phyloP scores from a whole-genome alignment of 73 alveolate species.

The Paraurostyla sp. region DNA sequence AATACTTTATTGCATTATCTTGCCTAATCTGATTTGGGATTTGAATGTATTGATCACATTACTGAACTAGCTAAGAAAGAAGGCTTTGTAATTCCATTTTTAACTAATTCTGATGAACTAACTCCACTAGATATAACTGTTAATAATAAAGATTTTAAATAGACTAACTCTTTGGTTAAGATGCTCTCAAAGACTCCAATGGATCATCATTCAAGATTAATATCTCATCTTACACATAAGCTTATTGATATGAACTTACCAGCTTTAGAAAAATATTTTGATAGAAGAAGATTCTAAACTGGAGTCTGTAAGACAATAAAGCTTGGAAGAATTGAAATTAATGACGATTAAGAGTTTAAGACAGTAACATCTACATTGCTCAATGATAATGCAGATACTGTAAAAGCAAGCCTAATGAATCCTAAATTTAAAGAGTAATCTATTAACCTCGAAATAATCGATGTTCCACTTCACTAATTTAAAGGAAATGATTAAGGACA shows the following conservation, averaged over 20 bases:
- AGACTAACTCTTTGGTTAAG: background rate
- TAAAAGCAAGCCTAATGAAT: background rate
- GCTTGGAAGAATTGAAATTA: slow-evolving; percentile 20
- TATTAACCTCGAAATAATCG: slow-evolving; percentile 1
- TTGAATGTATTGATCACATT: slow-evolving; percentile 9
- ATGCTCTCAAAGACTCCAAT: slow-evolving; percentile 47
- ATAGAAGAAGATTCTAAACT: slow-evolving; percentile 40
- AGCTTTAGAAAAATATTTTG: slow-evolving; percentile 47
- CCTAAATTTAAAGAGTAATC: slow-evolving; percentile 26
- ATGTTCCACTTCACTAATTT: slow-evolving; percentile 24
- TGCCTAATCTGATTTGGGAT: slow-evolving; percentile 34
- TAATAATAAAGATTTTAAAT: slow-evolving; percentile 9
- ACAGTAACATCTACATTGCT: slow-evolving; percentile 30
- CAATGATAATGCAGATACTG: background rate
- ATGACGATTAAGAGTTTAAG: background rate
- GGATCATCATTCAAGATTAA: slow-evolving; percentile 50
- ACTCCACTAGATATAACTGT: slow-evolving; percentile 37
- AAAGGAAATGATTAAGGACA: slow-evolving; percentile 15
- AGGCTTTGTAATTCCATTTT: slow-evolving; percentile 32
- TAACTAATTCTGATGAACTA: background rate
- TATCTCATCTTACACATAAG: slow-evolving; percentile 40
- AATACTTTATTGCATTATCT: slow-evolving; percentile 17
- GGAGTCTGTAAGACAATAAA: slow-evolving; percentile 51
- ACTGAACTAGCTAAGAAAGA: slow-evolving; percentile 26
- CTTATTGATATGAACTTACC: slow-evolving; percentile 54